phyloP scores from a whole-genome alignment of 352 stramenopile genomes.

The Phytophthora multivora region DNA sequence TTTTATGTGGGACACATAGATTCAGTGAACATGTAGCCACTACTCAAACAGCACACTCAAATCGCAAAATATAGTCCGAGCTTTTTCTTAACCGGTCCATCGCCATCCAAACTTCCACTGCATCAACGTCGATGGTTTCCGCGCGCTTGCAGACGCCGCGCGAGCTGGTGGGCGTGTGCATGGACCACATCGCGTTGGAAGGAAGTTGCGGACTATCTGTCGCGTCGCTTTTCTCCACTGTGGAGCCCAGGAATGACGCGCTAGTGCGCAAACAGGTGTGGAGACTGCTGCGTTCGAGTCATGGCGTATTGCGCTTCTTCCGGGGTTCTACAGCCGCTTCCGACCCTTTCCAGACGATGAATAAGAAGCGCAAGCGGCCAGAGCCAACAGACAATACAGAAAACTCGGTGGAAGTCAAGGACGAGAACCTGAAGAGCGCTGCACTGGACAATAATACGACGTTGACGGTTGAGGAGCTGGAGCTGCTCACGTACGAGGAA shows the following conservation, averaged over 20 bases:
- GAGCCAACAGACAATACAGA: conserved; percentile 1
- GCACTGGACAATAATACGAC: not conserved
- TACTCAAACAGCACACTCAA: not conserved
- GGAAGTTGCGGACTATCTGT: conserved; percentile 51
- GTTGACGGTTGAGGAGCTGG: conserved; percentile 20
- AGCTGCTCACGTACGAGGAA: conserved; percentile 28
- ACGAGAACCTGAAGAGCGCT: conserved; percentile 14
- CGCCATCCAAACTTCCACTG: conserved; percentile 21
- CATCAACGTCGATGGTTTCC: conserved; percentile 14
- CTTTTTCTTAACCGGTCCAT: not conserved
- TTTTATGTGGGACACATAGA: not conserved
- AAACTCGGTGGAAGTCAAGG: conserved; percentile 24
- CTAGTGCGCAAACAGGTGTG: conserved; percentile 59
- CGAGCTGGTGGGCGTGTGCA: conserved; percentile 57
- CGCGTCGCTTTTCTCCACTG: conserved; percentile 38
- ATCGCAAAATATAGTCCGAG: not conserved
- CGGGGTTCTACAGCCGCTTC: conserved; percentile 4
- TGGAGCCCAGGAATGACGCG: conserved; percentile 49
- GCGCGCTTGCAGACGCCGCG: conserved; percentile 26
- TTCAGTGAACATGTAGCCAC: not conserved
- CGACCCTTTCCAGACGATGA: not conserved
- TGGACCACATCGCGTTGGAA: conserved; percentile 73
- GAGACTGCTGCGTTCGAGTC: conserved; percentile 48
- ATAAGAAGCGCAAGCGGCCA: conserved; percentile 69
- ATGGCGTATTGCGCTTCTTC: conserved; percentile 60